A percentile compares a stretch with the other conserved stretches of the same genome.
These are phyloP conservation scores for Lotus japonicus DNA, from an alignment of 306 rosid genomes.

Conservation along the genomic window DNA sequence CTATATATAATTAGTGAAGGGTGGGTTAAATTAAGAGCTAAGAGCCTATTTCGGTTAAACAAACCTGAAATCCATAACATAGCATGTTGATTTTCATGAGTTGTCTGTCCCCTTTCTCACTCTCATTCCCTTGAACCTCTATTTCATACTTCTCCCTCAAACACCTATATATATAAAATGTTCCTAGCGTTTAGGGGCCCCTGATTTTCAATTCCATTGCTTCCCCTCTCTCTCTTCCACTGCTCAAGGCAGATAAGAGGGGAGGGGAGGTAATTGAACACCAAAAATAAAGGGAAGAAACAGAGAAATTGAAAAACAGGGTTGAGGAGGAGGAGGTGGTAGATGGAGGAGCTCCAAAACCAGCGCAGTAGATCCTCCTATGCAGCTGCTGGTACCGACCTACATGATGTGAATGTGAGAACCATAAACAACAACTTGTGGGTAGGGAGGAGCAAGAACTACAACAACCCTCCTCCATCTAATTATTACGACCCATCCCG, in stretches of 20 bases:
- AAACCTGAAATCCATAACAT: not conserved
- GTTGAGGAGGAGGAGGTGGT: too few species aligned
- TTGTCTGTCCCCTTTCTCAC: not conserved
- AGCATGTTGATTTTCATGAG: not conserved
- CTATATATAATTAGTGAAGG: constrained; percentile 16
- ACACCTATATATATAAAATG: not conserved
- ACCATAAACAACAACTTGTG: not conserved
- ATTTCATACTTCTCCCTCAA: too few species aligned
- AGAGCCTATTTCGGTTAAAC: not conserved
- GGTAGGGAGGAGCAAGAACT: not conserved
- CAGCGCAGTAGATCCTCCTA: not conserved
- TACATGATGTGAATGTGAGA: not conserved
- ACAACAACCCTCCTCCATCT: not conserved
- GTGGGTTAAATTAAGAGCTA: not conserved
- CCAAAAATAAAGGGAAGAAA: too few species aligned
- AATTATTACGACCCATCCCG: not conserved
- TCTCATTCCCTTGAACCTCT: not conserved
- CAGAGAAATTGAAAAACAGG: too few species aligned
- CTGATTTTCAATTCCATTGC: not conserved
- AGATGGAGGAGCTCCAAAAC: constrained; percentile 18
- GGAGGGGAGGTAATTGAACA: not conserved
- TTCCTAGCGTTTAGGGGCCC: not conserved
- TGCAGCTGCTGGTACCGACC: too few species aligned
- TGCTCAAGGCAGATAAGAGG: not conserved
- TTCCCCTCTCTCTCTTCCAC: not conserved